Evolutionary conservation across 2,329 filamentous ascomycete genomes (phyloP).

Genomic region (Fusarium sp.): DNA sequence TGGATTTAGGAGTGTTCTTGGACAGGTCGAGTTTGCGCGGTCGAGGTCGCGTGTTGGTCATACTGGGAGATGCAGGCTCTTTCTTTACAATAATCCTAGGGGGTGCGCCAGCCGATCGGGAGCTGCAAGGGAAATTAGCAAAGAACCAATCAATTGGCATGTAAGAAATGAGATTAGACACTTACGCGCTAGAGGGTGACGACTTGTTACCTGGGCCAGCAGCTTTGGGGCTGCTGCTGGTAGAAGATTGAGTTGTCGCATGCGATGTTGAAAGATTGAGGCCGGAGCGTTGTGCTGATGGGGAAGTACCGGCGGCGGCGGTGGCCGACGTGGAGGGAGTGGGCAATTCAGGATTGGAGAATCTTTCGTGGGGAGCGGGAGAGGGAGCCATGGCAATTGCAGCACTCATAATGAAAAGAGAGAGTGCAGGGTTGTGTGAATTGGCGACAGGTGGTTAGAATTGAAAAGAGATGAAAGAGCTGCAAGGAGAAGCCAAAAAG

Average conservation of each 20-base stretch:
- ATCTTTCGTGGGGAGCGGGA: constrained; percentile 73
- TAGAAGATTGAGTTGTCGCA: constrained; percentile 59
- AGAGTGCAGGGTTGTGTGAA: constrained; percentile 30
- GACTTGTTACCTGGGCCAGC: constrained; percentile 58
- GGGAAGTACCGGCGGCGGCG: constrained; percentile 53
- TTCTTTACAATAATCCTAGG: constrained; percentile 96
- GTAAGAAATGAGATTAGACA: constrained; percentile 26
- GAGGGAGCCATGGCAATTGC: constrained; percentile 76
- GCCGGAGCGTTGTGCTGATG: constrained; percentile 58
- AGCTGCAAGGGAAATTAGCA: constrained; percentile 29
- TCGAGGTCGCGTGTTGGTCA: constrained; percentile 77
- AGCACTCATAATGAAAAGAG: constrained; percentile 68
- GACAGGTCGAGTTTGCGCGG: constrained; percentile 83
- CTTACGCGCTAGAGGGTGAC: constrained; percentile 71
- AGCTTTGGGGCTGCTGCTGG: constrained; percentile 65
- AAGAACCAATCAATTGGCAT: constrained; percentile 13
- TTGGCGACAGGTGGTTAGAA: constrained; percentile 31
- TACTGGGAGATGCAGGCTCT: constrained; percentile 88
- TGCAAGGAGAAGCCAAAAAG: constrained; percentile 35
- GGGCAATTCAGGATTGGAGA: constrained; percentile 65
- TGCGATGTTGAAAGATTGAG: constrained; percentile 53
- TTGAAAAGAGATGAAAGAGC: constrained; percentile 29
- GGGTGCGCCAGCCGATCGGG: constrained; percentile 53
- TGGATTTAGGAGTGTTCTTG: constrained; percentile 66
- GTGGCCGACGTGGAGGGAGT: constrained; percentile 51